These are phyloP conservation scores for Edaphochlamys debaryana DNA, from an alignment of 139 green algal genomes.

Conservation along the genomic window DNA sequence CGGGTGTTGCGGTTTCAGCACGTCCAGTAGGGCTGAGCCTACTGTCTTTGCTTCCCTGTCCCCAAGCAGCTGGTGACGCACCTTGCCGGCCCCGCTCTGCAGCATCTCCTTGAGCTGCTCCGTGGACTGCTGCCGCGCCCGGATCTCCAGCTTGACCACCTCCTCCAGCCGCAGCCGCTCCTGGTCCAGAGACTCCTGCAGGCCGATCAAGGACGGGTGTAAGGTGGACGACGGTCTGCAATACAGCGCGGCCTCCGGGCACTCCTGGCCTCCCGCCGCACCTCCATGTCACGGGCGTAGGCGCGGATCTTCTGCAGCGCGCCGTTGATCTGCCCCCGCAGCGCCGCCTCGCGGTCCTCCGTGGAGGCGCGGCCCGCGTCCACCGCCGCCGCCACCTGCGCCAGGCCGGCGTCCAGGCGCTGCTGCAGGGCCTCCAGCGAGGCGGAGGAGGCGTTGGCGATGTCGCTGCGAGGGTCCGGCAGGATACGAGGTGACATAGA, in stretches of 20 bases:
- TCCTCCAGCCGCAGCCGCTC: constrained; percentile 58
- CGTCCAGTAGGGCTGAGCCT: no score
- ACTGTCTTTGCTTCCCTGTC: no score
- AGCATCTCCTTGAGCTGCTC: constrained; percentile 9
- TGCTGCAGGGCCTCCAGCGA: constrained; percentile 48
- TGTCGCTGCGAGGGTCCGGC: constrained; percentile 22
- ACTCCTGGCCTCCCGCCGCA: no score
- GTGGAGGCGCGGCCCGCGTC: constrained; percentile 27
- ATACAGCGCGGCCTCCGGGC: no score
- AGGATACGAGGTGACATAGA: not conserved
- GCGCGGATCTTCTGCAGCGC: constrained; percentile 55
- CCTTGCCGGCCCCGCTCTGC: not conserved
- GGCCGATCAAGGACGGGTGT: no score
- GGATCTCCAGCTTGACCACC: constrained; percentile 66
- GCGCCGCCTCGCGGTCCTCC: constrained; percentile 55
- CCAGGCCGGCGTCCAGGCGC: constrained; percentile 27
- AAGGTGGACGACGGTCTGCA: no score
- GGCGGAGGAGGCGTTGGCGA: constrained; percentile 38
- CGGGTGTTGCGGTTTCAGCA: no score
- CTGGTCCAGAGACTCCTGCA: constrained; percentile 55
- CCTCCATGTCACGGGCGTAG: constrained; percentile 53
- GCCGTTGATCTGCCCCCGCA: constrained; percentile 58
- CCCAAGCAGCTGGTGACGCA: no score
- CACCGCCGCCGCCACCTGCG: constrained; percentile 41
- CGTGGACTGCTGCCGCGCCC: constrained; percentile 37